Conservation (phyloP, 2,329 filamentous ascomycete species). For the Neofusicoccum sp. region DNA sequence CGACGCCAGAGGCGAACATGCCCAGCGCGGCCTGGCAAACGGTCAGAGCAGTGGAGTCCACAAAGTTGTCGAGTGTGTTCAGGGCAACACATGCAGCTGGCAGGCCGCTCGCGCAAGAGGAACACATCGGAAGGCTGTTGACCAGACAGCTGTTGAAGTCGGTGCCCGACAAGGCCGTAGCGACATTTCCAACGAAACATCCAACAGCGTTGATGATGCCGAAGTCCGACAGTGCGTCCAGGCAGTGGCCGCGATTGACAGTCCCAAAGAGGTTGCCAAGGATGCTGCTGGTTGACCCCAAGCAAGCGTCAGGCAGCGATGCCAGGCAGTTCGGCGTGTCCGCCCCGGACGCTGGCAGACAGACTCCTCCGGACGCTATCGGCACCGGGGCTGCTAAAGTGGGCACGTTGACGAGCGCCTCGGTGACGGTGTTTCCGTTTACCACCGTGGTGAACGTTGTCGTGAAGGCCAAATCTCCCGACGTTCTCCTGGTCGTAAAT, state of each 20-base stretch:
- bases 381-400: too few species aligned
- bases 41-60: background rate
- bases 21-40: background rate
- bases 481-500: background rate
- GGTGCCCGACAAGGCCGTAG: too few species aligned
- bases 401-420: background rate
- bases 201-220: too few species aligned
- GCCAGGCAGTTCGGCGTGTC: background rate
- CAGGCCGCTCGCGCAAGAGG: background rate
- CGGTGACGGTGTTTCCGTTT: background rate
- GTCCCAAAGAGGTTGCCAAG: background rate
- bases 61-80: background rate
- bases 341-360: background rate
- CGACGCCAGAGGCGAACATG: background rate
- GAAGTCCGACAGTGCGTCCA: too few species aligned
- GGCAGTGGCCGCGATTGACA: too few species aligned
- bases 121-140: background rate
- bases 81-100: background rate
- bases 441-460: background rate
- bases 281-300: too few species aligned
- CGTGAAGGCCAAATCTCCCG: background rate
- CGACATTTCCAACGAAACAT: too few species aligned
- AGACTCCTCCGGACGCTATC: background rate
- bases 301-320: background rate
- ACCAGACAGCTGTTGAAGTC: too few species aligned